A percentile compares a stretch with the other conserved stretches of the same genome.
Evolutionary conservation across 2,329 filamentous ascomycete species (phyloP).

Genomic region (Pestalotiopsis sp.): DNA sequence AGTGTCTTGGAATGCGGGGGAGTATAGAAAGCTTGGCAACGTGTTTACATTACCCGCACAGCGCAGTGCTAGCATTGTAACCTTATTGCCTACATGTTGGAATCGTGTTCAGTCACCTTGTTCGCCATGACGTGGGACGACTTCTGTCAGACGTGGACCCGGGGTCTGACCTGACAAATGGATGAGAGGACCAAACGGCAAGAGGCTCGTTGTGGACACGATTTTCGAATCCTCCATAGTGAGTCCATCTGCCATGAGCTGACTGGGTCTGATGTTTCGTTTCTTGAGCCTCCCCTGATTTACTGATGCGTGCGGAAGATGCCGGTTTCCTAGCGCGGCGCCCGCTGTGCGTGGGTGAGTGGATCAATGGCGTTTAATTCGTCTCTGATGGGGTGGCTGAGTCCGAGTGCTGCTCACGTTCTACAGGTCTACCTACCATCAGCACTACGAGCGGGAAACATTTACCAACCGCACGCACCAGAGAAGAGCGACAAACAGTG

Average conservation of each 20-base stretch:
- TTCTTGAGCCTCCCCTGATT: background rate
- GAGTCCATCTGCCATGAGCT: background rate
- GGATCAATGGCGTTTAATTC: background rate
- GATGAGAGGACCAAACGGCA: background rate
- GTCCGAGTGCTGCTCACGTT: background rate
- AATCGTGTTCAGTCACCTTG: background rate
- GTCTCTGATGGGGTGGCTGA: background rate
- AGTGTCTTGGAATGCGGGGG: background rate
- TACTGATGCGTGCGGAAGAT: background rate
- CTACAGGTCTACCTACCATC: background rate
- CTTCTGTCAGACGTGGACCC: too few relatives aligned
- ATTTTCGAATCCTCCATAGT: background rate
- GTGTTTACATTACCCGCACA: background rate
- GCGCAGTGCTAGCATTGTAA: background rate
- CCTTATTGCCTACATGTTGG: too few relatives aligned
- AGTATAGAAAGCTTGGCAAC: conserved; percentile 7
- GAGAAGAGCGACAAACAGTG: too few relatives aligned
- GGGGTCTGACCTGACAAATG: background rate
- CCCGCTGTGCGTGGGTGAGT: background rate
- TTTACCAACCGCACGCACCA: background rate
- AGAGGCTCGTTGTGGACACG: background rate
- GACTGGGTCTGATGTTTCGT: background rate
- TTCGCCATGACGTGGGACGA: background rate
- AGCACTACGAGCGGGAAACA: background rate
- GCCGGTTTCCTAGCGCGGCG: background rate